Base-by-base conservation (phyloP, 202 grass and related monocot species). In the Musa balbisiana region DNA sequence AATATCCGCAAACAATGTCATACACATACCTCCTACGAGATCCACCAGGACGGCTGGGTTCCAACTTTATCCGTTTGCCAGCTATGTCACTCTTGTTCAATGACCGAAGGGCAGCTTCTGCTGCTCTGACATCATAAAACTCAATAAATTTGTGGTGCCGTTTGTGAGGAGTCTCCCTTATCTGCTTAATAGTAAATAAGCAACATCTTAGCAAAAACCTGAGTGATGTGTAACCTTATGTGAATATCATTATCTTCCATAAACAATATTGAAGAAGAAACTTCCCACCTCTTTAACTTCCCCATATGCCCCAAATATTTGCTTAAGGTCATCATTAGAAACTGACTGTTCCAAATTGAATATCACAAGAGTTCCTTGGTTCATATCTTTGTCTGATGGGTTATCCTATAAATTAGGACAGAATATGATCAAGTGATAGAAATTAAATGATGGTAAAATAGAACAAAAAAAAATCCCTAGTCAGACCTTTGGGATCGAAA, bases 291-390 rank as follows among this genome's bases (percentile, higher is more conserved):
- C 86, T 73, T 81, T 84, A 70, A 88, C 86, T 88, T 88, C 86
- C 24, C 86, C 86, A 82, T 79, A 85, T 50, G 72, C 86, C 55
- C 86, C 86, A 62, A 88, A 88, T 63, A 88, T 88, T 80, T 9
- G 24, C 58, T 63, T 76, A 55, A 88, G 65, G 64, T 82, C 86
- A n/a, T 88, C 86, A 80, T 85, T 88, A 17, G 82, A 88, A 82
- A 88, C 86, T 10, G 82, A 64, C 33, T 82, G 79, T 53, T 88
- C 86, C 82, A 88, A 82, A 82, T 84, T 88, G 77, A 88, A 88
- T 51, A 88, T 88, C 16, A 88, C 86, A 76, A 88, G 86, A 49
- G 86, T 88, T 76, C 86, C 86, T 73, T 88, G 86, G 62, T 88
- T 88, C 79, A 88, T 80, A 79, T 88, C 86, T 82, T 88, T 88